Evolutionary conservation across 2,329 filamentous ascomycete genomes (phyloP).

Genomic region (Diaporthe destruens): DNA sequence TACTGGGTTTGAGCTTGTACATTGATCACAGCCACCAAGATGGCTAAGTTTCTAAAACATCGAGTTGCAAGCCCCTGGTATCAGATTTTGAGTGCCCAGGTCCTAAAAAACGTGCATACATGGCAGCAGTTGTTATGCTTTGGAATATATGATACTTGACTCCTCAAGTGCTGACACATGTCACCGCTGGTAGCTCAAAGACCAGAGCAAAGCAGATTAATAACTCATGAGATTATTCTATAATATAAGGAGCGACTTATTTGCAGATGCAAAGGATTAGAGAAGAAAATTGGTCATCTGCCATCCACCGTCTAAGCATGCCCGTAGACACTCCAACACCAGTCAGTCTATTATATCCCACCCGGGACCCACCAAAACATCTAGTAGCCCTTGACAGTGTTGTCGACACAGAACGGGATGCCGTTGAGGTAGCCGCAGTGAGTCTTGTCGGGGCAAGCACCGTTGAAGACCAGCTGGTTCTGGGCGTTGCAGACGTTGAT

Average conservation of each 20-base stretch:
- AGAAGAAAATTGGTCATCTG: not conserved
- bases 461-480: constrained; percentile 41
- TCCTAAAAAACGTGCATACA: not conserved
- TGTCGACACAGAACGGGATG: constrained; percentile 41
- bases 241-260: constrained; percentile 1
- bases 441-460: constrained; percentile 35
- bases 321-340: not conserved
- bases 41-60: not conserved
- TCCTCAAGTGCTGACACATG: not conserved
- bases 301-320: constrained; percentile 6
- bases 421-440: constrained; percentile 37
- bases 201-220: not conserved
- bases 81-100: not conserved
- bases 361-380: not conserved
- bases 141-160: not conserved
- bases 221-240: not conserved
- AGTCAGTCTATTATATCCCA: not conserved
- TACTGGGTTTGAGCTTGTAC: not conserved
- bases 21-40: not conserved
- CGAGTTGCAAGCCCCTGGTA: not conserved
- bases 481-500: constrained; percentile 41
- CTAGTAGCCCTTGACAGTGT: constrained; percentile 20
- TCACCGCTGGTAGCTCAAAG: too few species aligned
- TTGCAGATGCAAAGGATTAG: not conserved
- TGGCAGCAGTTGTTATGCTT: not conserved